Evolutionary conservation across 306 rosid genomes (phyloP), one percentile per base, ranked within the genome.

Genomic region (Trifolium subterraneum): DNA sequence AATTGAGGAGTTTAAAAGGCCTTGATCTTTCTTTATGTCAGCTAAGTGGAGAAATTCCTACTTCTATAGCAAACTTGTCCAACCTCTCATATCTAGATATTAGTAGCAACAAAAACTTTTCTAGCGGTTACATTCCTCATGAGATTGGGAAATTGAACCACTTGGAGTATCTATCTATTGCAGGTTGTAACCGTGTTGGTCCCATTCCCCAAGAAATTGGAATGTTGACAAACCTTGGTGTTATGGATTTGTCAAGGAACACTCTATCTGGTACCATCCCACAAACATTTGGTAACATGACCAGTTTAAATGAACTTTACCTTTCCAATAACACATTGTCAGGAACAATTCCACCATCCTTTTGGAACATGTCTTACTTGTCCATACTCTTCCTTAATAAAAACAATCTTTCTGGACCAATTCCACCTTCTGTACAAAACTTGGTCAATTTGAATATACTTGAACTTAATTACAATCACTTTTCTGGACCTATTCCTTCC

Each of bases 121-220:
- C 31, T 22, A 48, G 55, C 3, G 42, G 76, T 8, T 13, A 47
- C 2, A 60, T 77, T 69, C 81, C 81, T 15, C 55, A 8, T 2
- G 77, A 35, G 42, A 63, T 78, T 68, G 86, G 83, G 3, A 52
- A 78, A 4, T n/a, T 82, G 56, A 68, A 12, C 31, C 38, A 62
- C 2, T 27, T 82, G 8, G 4, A 1, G 61, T 10, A 3, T 25
- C 47, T 71, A 15, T 0, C 0, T 1, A 0, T 73, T 10, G 4
- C 0, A 4, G 0, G 0, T 0, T 66, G 12, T 42, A 6, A 6
- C 0, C 58, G 71, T 10, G 14, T 5, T 23, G 86, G 83, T 73
- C 8, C 44, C 5, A 78, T 78, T 54, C 80, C 82, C 0, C 29
- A 2, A 20, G 80, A 73, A 78, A 77, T 78, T 60, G 85, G 85